These are phyloP conservation scores for Ganoderma resinaceum DNA, from an alignment of 1,284 basidiomycete species.

Conservation along the genomic window DNA sequence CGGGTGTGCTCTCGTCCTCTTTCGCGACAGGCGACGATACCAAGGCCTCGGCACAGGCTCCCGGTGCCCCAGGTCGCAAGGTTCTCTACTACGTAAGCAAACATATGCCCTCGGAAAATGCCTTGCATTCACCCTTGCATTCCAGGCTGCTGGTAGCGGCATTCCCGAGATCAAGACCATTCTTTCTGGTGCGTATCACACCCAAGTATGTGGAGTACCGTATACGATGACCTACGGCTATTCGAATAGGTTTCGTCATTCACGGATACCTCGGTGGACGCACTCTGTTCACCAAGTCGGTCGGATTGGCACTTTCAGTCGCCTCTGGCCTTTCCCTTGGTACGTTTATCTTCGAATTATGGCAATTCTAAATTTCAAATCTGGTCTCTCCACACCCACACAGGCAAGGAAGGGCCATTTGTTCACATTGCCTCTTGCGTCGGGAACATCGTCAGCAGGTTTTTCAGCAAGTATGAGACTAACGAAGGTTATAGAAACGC, in stretches of 20 bases:
- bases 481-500: slow-evolving; percentile 76
- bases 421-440: slow-evolving; percentile 96
- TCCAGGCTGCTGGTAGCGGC: slow-evolving; percentile 90
- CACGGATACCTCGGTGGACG: slow-evolving; percentile 95
- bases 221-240: background rate
- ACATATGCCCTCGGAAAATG: no score
- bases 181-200: slow-evolving; percentile 69
- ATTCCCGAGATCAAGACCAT: slow-evolving; percentile 99
- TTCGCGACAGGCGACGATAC: slow-evolving; percentile 44
- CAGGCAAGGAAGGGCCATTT: slow-evolving; percentile 93
- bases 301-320: slow-evolving; percentile 90
- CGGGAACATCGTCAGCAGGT: slow-evolving; percentile 93
- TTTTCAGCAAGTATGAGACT: slow-evolving; percentile 88
- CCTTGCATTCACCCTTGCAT: slow-evolving; percentile 4
- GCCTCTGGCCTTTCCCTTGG: slow-evolving; percentile 91
- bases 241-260: slow-evolving; percentile 86
- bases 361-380: no score
- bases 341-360: slow-evolving; percentile 30
- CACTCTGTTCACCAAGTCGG: slow-evolving; percentile 89
- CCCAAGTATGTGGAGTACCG: background rate
- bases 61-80: slow-evolving; percentile 55
- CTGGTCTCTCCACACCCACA: background rate
- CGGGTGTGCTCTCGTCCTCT: slow-evolving; percentile 67
- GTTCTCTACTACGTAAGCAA: slow-evolving; percentile 82
- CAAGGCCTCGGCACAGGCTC: slow-evolving; percentile 30